Evolutionary conservation across 2,329 filamentous ascomycete genomes (phyloP).

Genomic region (Ascosphaera aggregata): DNA sequence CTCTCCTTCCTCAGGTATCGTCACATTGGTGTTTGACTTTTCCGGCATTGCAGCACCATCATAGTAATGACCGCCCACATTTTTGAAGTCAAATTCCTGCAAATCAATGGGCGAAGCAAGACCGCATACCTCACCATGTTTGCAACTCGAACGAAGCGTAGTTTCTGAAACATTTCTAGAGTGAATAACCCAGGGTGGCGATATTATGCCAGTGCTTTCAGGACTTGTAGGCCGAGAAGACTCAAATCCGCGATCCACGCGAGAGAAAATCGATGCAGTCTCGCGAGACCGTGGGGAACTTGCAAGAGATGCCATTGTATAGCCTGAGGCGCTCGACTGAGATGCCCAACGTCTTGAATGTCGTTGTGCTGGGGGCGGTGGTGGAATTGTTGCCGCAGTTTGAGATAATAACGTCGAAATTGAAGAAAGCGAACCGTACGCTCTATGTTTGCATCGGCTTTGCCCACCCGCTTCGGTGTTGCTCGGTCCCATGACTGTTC

Average conservation of each 20-base stretch:
- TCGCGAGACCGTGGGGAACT: conserved; percentile 58
- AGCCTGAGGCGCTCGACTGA: conserved; percentile 27
- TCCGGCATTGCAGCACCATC: not conserved
- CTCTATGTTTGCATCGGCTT: conserved; percentile 13
- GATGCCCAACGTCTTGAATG: conserved; percentile 13
- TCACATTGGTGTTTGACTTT: not conserved
- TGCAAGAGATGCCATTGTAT: conserved; percentile 47
- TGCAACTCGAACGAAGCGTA: conserved; percentile 21
- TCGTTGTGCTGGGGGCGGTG: conserved; percentile 11
- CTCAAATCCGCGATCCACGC: conserved; percentile 36
- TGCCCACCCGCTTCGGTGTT: conserved; percentile 13
- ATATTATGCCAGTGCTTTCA: conserved; percentile 41
- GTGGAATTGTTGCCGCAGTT: conserved; percentile 34
- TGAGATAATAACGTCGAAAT: conserved; percentile 39
- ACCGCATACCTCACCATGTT: conserved; percentile 1
- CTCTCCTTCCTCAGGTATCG: not conserved
- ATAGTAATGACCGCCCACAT: not conserved
- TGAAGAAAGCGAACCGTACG: conserved; percentile 18
- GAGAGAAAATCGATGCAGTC: conserved; percentile 57
- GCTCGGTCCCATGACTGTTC: conserved; percentile 32
- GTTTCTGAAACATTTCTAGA: conserved; percentile 33
- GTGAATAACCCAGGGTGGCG: conserved; percentile 31
- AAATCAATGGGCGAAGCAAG: not conserved
- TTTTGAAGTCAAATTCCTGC: not conserved
- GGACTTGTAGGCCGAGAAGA: conserved; percentile 62